Conservation (phyloP, 768 basidiomycete species). For the Mycena venus region DNA sequence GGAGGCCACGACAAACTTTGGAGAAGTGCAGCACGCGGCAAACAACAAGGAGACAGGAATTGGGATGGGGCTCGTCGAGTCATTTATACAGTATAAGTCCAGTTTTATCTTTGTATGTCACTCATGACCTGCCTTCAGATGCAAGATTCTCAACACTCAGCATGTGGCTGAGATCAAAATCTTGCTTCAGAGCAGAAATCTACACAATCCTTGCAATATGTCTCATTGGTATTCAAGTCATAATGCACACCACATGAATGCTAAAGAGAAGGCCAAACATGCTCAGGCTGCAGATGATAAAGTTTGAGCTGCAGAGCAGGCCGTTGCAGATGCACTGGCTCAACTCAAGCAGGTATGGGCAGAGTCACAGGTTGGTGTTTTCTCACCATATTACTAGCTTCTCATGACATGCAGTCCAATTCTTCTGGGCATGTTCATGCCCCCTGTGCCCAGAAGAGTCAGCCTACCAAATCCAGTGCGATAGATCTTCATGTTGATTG, state of each 20-base stretch:
- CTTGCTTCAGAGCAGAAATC: background rate
- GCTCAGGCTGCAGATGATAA: background rate
- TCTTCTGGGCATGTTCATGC: no score
- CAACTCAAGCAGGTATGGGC: conserved; percentile 4
- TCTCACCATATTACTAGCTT: no score
- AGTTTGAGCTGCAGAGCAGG: background rate
- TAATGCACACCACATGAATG: no score
- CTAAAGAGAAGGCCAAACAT: conserved; percentile 7
- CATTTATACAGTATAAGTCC: conserved; percentile 6
- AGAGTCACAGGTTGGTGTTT: background rate
- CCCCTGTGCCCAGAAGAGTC: no score
- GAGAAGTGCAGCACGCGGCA: conserved; percentile 16
- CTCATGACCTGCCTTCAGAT: conserved; percentile 4
- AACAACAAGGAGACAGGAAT: no score
- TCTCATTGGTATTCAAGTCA: no score
- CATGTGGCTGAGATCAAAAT: background rate
- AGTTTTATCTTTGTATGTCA: background rate
- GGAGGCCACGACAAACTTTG: conserved; percentile 10
- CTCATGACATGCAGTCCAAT: no score
- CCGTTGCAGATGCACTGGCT: background rate
- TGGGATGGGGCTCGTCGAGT: conserved; percentile 14
- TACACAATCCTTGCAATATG: conserved; percentile 8
- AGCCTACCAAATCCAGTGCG: no score
- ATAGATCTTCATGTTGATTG: no score
- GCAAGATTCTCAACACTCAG: conserved; percentile 1